Evolutionary conservation across 805 yeast species (phyloP), one percentile per base, ranked within the genome.

Genomic region (Ogataea dorogensis): DNA sequence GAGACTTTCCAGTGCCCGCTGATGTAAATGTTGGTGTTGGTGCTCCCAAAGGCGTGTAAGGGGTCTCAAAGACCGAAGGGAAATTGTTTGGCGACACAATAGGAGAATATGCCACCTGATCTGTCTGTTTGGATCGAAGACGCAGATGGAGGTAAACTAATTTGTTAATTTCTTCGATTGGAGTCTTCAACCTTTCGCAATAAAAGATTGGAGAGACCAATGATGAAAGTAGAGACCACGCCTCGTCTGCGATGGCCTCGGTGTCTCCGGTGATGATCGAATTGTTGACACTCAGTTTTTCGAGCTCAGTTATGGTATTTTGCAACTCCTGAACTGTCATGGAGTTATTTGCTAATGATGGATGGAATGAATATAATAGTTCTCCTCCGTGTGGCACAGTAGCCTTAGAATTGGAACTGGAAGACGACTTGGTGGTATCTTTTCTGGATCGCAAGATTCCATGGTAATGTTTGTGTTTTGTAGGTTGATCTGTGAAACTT

Each of bases 111-210:
- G 31, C 26, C 19, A 34, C 12, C 11, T 32, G 29, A 6, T 30
- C 40, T 7, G 16, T 33, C 40, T 28, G 47, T 19, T 21, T 44
- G 16, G 35, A 36, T 19, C 62, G 43, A 7, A 64, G 42, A 16
- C 53, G 46, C n/a, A 61, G 35, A 42, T 63, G 62, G 7, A 64
- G 34, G 15, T 56, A 55, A 1, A 77, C 70, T 35, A 76, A 56
- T 28, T 65, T 68, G 47, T 76, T 77, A 15, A 73, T 56, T 48
- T 78, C 81, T 44, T 79, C 85, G 3, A 78, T 68, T 0, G 82
- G 78, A 0, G 71, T 68, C 13, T 70, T 61, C 24, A 76, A 46
- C 4, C 62, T 59, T 19, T 69, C 75, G n/a, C 75, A 70, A 33
- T 54, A 52, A 47, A 77, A 79, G 7, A 79, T 43, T 1, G 80